Conservation (phyloP, 2,329 filamentous ascomycete species). For the Ustilaginoidea virens region DNA sequence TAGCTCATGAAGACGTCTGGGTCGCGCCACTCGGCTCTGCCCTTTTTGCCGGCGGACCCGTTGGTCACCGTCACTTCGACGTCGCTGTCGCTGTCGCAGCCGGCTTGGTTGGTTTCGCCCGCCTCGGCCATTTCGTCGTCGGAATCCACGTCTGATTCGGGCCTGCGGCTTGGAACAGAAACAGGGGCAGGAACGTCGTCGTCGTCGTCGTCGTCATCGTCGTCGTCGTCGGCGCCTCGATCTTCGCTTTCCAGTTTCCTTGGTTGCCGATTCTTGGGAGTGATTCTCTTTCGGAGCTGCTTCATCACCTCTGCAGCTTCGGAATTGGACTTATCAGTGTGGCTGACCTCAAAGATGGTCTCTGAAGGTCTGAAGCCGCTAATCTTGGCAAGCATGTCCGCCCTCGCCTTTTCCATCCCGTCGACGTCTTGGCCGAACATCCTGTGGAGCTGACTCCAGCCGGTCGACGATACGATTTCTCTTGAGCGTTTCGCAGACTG, state of each 20-base stretch:
- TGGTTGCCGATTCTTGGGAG: constrained; percentile 31
- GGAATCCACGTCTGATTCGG: constrained; percentile 6
- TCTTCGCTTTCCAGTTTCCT: constrained; percentile 23
- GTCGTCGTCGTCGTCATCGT: constrained; percentile 15
- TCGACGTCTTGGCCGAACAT: constrained; percentile 61
- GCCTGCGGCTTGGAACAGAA: background rate
- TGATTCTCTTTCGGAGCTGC: constrained; percentile 53
- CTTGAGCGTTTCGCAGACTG: constrained; percentile 84
- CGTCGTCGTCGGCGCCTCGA: no score
- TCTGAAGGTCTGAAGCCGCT: constrained; percentile 80
- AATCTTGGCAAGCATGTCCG: constrained; percentile 77
- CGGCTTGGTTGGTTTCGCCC: constrained; percentile 32
- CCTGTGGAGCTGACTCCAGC: constrained; percentile 61
- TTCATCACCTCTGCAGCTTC: constrained; percentile 66
- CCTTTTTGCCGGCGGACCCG: constrained; percentile 30
- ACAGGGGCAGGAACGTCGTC: constrained; percentile 6
- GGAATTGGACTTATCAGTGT: constrained; percentile 46
- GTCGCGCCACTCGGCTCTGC: constrained; percentile 57
- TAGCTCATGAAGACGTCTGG: constrained; percentile 95
- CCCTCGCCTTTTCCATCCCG: constrained; percentile 53
- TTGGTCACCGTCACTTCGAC: constrained; percentile 58
- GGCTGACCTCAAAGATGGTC: constrained; percentile 90
- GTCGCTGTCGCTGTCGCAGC: background rate
- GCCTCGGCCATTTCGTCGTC: constrained; percentile 17
- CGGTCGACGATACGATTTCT: constrained; percentile 53